Evolutionary conservation across 306 rosid species (phyloP).

Genomic region (Gynostemma pentaphyllum): DNA sequence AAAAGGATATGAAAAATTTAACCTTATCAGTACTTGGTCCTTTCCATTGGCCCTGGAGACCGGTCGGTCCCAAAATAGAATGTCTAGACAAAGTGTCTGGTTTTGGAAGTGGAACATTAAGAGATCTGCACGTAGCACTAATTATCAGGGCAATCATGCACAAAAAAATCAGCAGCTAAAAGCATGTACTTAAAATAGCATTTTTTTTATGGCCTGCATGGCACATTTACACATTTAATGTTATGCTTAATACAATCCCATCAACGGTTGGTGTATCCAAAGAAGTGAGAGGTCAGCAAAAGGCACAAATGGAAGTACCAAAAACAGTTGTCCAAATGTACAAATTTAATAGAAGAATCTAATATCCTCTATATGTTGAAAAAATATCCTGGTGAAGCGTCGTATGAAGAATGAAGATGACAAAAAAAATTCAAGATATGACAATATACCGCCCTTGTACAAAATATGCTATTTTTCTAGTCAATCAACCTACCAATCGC

Average conservation of each 20-base stretch:
- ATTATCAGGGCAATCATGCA: neutral
- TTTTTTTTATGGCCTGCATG: neutral
- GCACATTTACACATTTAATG: neutral
- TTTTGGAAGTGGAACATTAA: slow-evolving; percentile 53
- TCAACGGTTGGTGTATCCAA: no score
- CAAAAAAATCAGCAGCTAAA: neutral
- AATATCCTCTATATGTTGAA: no score
- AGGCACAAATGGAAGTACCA: no score
- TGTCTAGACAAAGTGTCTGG: slow-evolving; percentile 94
- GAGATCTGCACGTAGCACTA: slow-evolving; percentile 45
- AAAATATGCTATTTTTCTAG: neutral
- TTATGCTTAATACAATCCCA: no score
- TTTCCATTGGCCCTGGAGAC: slow-evolving; percentile 85
- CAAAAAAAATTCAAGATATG: neutral
- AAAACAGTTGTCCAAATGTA: no score
- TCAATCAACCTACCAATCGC: neutral
- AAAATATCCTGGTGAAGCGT: no score
- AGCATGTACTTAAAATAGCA: neutral
- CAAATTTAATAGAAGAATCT: no score
- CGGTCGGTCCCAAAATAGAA: slow-evolving; percentile 89
- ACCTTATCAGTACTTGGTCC: slow-evolving; percentile 80
- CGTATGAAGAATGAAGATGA: no score
- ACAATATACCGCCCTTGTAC: neutral
- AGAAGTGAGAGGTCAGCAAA: no score
- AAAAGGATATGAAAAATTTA: neutral